A percentile compares a stretch with the other conserved stretches of the same genome.
Conservation (phyloP, 225 moss, liverwort and hornwort genomes). For the Asterella californica region DNA sequence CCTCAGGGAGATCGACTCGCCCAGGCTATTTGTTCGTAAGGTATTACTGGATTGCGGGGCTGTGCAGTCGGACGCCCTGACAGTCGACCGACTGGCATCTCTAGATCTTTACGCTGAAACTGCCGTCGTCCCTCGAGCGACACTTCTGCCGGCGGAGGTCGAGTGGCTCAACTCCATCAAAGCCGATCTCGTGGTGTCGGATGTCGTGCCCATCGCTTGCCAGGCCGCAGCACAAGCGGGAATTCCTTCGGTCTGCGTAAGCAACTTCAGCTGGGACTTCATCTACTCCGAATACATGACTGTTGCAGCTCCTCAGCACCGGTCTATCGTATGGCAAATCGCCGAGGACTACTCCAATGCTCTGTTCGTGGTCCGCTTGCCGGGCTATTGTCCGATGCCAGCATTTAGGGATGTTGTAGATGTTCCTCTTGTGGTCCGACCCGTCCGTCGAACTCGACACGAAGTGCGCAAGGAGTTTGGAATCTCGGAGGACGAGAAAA, state of each 20-base stretch:
- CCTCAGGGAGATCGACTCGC: constrained; percentile 55
- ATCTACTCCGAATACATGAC: constrained; percentile 87
- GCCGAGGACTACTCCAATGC: constrained; percentile 93
- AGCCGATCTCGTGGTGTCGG: constrained; percentile 79
- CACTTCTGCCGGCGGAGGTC: constrained; percentile 59
- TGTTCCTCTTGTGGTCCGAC: constrained; percentile 77
- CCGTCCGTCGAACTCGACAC: constrained; percentile 60
- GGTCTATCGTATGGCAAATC: constrained; percentile 90
- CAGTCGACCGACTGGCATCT: constrained; percentile 74
- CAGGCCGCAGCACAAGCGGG: constrained; percentile 74
- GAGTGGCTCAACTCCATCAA: constrained; percentile 67
- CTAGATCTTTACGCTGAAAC: constrained; percentile 74
- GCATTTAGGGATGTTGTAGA: constrained; percentile 91
- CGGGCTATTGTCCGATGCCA: constrained; percentile 94
- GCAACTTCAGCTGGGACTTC: constrained; percentile 98
- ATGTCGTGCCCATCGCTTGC: constrained; percentile 89
- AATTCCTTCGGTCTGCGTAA: constrained; percentile 78
- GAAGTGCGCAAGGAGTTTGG: constrained; percentile 74
- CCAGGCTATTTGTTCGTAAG: constrained; percentile 65
- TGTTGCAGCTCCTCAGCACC: constrained; percentile 69
- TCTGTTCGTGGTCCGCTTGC: constrained; percentile 75
- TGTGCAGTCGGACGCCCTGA: constrained; percentile 80
- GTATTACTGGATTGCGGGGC: constrained; percentile 80
- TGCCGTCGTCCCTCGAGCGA: constrained; percentile 66
- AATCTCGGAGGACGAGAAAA: constrained; percentile 52